Evolutionary conservation across 2,329 filamentous ascomycete species (phyloP), one percentile per base, ranked within the genome.

Genomic region (Corniculantispora saksenae): DNA sequence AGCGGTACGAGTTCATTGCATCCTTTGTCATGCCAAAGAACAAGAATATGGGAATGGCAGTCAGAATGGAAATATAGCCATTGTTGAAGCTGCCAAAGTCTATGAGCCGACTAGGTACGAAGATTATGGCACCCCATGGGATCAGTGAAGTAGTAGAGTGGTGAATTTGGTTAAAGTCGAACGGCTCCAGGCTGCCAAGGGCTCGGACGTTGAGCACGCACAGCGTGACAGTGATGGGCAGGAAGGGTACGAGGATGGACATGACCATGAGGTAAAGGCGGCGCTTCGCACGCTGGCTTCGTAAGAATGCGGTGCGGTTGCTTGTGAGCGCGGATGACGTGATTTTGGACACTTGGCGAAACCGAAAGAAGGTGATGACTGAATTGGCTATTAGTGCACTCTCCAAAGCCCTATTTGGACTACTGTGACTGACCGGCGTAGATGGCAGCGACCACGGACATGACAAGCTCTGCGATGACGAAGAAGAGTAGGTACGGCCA

Each of bases 1-100:
- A 61, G 23, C 83, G 78, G 71, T 87, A 87, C 61, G 76, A 76
- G 64, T 83, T 83, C 66, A 81, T 75, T 13, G 83, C 83, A 35
- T 87, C 84, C 29, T 78, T 79, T n/a, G 82, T 85, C 65, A 80
- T 80, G 54, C 86, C 85, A 63, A 87, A 88, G 73, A 85, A 86
- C 35, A 80, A 50, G 50, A 86, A 83, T 56, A 87, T 78, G 55
- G 81, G 77, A 1, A 83, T 70, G 5, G 79, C 75, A 2, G 83
- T 80, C 2, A 83, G 58, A 61, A 85, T 82, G 25, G 79, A 67
- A 23, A 86, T 78, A 74, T 83, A 88, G 61, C 76, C 77, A 65
- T 79, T 77, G 68, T 84, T 83, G 69, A 84, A 69, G 57, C 76
- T 70, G 1, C 71, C 61, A 59, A 80, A 82, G 15, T 72, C 70